Evolutionary conservation across 225 moss, liverwort and hornwort species (phyloP).

Genomic region (Pleurozium schreberi): DNA sequence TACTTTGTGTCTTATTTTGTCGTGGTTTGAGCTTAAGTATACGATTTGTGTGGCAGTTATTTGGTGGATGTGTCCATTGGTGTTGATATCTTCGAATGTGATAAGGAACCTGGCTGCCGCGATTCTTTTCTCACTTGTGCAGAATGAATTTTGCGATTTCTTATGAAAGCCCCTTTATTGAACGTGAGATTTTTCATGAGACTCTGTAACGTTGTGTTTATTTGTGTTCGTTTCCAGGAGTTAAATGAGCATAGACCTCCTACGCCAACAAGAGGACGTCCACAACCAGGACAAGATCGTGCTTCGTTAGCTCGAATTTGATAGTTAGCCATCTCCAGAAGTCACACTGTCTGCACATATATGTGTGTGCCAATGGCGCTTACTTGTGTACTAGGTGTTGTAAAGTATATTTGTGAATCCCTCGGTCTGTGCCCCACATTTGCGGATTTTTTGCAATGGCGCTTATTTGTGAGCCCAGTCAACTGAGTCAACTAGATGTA

Average conservation of each 20-base stretch:
- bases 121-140: background rate
- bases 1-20: background rate
- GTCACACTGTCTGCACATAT: slow-evolving; percentile 15
- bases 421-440: slow-evolving; percentile 3
- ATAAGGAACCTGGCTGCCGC: background rate
- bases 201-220: no score
- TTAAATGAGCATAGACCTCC: slow-evolving; percentile 88
- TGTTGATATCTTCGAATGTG: background rate
- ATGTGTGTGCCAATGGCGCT: background rate
- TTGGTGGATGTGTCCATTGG: no score
- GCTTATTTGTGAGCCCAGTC: slow-evolving; percentile 25
- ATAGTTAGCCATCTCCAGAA: background rate
- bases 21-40: background rate
- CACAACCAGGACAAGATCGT: slow-evolving; percentile 73
- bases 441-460: slow-evolving; percentile 19
- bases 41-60: background rate
- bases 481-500: slow-evolving; percentile 13
- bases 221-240: slow-evolving; percentile 13
- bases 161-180: no score
- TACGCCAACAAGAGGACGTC: slow-evolving; percentile 81
- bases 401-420: slow-evolving; percentile 38
- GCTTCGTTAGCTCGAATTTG: slow-evolving; percentile 81
- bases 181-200: no score
- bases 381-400: slow-evolving; percentile 41
- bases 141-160: no score